Base-by-base conservation (phyloP, 2,329 filamentous ascomycete species). In the Aspergillus sergii region DNA sequence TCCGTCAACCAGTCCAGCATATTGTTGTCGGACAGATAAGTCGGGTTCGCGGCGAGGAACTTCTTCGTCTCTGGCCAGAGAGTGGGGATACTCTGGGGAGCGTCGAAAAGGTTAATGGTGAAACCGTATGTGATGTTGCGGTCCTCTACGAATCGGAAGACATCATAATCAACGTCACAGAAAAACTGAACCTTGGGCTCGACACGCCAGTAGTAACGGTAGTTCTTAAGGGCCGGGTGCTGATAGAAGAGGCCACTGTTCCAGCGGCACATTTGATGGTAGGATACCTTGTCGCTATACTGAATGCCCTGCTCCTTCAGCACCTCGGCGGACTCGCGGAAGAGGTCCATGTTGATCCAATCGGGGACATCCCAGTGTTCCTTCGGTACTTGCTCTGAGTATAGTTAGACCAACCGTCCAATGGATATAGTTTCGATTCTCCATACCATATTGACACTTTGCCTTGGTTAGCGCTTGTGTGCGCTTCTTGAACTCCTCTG, bases 261-360 rank as follows among this genome's bases (percentile, higher is more conserved):
- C 95, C 95, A 99, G 61, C 95, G 89, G 77, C 95, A 99, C 95
- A 99, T 99, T 76, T 98, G 91, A 80, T 98, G 94, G 81, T 99
- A 99, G 56, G 93, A 97, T 59, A 92, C 81, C 84, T 91, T 92
- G 71, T 89, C 86, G 73, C 92, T 92, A 78, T 99, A 99, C 76
- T 98, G 94, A 50, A 99, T 93, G 11, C 91, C 86, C 73, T 94
- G 87, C 75, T 95, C 91, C 73, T 91, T 85, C 61, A 99, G 86
- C 10, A 96, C 87, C 74, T 92, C 87, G 64, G 92, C 89, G 30
- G 93, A 97, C 77, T 96, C 93, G 45, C 88, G 79, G 81, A 92
- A 97, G 34, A 98, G 83, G 66, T 96, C 91, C 72, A 88, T 81
- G 79, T 96, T 93, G 76, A 99, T 97, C 94, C 94, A 99, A 2